Percentiles rank a stretch among this genome's conserved stretches.
Conservation (phyloP, 2,329 filamentous ascomycete species). For the Colletotrichum spaethianum region DNA sequence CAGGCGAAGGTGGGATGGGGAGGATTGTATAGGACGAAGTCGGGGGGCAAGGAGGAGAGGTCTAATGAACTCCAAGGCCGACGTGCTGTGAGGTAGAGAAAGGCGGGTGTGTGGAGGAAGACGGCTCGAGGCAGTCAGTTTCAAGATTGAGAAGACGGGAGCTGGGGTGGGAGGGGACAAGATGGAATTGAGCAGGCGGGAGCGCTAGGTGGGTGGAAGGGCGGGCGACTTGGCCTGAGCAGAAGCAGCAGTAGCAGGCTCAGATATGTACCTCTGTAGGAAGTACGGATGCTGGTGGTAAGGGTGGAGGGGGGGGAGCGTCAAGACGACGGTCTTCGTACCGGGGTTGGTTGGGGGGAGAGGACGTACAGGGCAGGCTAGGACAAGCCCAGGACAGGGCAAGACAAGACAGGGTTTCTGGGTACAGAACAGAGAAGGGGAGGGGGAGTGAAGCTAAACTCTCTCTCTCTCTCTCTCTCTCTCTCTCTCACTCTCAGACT, state of each 20-base stretch:
- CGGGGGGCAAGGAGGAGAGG: constrained; percentile 33
- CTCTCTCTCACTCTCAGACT: neutral
- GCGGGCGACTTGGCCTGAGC: constrained; percentile 34
- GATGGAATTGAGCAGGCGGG: constrained; percentile 41
- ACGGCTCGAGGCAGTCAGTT: constrained; percentile 33
- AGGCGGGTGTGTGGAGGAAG: constrained; percentile 27
- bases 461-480: neutral
- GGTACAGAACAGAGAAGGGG: constrained; percentile 9
- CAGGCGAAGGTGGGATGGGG: constrained; percentile 10
- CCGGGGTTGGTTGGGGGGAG: constrained; percentile 5
- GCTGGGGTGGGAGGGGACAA: constrained; percentile 43
- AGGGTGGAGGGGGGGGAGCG: constrained; percentile 4
- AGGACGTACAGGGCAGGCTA: neutral
- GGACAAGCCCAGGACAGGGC: constrained; percentile 38
- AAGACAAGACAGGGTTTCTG: constrained; percentile 35
- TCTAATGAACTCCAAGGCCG: constrained; percentile 29
- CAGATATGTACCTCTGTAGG: neutral
- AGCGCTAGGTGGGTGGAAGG: constrained; percentile 27
- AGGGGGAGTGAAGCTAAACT: constrained; percentile 24
- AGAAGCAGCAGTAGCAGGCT: constrained; percentile 9
- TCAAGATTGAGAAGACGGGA: constrained; percentile 34
- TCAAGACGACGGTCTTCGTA: constrained; percentile 24
- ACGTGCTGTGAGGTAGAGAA: constrained; percentile 10
- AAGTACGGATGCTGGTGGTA: constrained; percentile 1
- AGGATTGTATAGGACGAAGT: constrained; percentile 20